Evolutionary conservation across 768 basidiomycete species (phyloP), one percentile per base, ranked within the genome.

Genomic region (Boletus reticuloceps): DNA sequence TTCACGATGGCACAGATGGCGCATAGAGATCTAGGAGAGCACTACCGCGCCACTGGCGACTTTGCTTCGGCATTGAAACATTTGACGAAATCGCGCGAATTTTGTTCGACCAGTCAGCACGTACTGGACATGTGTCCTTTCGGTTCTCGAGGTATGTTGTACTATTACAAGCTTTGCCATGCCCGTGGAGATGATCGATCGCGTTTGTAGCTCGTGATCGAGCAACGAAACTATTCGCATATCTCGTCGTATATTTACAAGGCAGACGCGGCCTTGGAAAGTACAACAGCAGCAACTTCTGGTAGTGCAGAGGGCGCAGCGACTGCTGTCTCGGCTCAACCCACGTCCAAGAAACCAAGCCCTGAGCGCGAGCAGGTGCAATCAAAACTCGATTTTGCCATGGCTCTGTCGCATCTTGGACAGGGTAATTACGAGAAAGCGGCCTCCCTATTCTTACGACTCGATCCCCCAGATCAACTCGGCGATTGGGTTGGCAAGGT

Each of bases 221-320:
- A 94, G 73, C 89, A 92, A 71, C 78, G 83, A 56, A 92, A 91
- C 70, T 94, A 94, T 70, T 75, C 88, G 3, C 91, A 94, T 64
- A 81, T 97, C 36, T 80, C 88, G 9, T 94, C 90, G n/a, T 95
- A 97, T 67, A 85, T 97, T 29, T 92, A 88, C 82, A 97, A 97
- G 72, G 93, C 94, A n/a, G 94, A 97, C 56, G 86, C 91, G 0
- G 89, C 92, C 0, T 77, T 97, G 25, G 94, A 96, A 39, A 82
- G 84, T 4, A 71, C 81, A 1, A 60, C 74, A 9, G 62, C 74
- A 7, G 60, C 69, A 2, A 71, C 73, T 3, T 67, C 75, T 14
- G 60, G 70, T 11, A 59, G 71, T 17, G 57, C 60, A 27, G 68
- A 66, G 20, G 49, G 65, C 14, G 58, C 61, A 11, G 60, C 56